Conservation (phyloP, 163 green algal species). For the Volvox carteri region DNA sequence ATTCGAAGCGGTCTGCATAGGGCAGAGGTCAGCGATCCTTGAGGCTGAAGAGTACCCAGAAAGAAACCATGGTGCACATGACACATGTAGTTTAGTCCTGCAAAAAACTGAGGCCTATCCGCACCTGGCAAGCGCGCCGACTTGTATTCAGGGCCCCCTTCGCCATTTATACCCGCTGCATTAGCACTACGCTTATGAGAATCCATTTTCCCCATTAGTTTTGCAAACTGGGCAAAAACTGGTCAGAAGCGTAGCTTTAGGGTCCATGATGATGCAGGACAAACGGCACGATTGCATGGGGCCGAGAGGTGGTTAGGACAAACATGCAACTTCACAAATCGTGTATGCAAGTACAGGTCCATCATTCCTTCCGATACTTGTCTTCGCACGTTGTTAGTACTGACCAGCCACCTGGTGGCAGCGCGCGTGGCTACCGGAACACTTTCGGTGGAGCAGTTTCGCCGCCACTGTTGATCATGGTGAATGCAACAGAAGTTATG, state of each 20-base stretch:
- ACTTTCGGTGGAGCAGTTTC: neutral
- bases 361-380: no score
- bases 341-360: neutral
- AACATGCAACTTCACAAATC: neutral
- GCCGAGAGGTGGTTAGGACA: neutral
- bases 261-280: neutral
- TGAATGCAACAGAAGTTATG: neutral
- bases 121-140: slow-evolving; percentile 38
- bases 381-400: no score
- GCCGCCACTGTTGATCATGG: neutral
- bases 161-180: slow-evolving; percentile 15
- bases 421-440: neutral
- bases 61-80: neutral
- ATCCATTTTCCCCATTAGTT: slow-evolving; percentile 9
- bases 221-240: neutral
- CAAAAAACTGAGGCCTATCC: neutral
- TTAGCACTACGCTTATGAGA: slow-evolving; percentile 34
- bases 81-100: neutral
- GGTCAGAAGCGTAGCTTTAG: neutral
- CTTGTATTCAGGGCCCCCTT: slow-evolving; percentile 46
- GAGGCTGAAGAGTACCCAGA: neutral
- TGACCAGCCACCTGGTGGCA: no score
- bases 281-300: neutral
- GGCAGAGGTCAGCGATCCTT: slow-evolving; percentile 7
- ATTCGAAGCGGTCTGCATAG: slow-evolving; percentile 49